phyloP scores from a whole-genome alignment of 1,284 basidiomycete species.

The Crucibulum cyathiforme region DNA sequence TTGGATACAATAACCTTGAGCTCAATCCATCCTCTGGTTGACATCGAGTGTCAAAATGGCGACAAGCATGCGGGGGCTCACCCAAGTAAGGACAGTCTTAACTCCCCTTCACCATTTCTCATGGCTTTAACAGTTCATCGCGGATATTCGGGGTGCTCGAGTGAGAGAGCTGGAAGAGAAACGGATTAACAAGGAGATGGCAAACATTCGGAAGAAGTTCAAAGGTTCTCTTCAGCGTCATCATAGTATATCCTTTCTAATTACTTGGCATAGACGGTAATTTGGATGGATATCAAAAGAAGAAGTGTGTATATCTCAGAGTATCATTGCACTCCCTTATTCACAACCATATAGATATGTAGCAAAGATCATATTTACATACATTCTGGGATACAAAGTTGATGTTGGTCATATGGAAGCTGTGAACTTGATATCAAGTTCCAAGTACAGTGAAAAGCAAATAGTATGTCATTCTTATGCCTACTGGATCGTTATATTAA shows the following conservation, averaged over 20 bases:
- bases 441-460: constrained; percentile 99
- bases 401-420: constrained; percentile 99
- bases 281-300: constrained; percentile 98
- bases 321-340: constrained; percentile 13
- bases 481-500: constrained; percentile 12
- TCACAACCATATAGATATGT: constrained; percentile 67
- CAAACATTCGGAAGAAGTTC: constrained; percentile 98
- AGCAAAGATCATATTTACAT: constrained; percentile 98
- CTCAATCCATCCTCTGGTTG: no score
- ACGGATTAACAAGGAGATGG: constrained; percentile 99
- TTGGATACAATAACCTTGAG: no score
- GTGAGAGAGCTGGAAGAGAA: constrained; percentile 94
- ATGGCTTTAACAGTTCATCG: constrained; percentile 80
- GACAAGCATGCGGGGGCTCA: constrained; percentile 87
- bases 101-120: background rate
- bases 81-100: constrained; percentile 65
- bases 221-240: constrained; percentile 65
- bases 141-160: constrained; percentile 93
- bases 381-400: constrained; percentile 98
- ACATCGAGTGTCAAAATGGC: constrained; percentile 62
- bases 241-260: background rate
- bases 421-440: constrained; percentile 94
- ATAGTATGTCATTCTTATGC: constrained; percentile 68
- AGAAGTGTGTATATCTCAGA: constrained; percentile 70
- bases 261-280: constrained; percentile 77